A percentile compares a stretch with the other conserved stretches of the same genome.
These are phyloP conservation scores for Carpinus fangiana DNA, from an alignment of 306 rosid genomes.

Conservation along the genomic window DNA sequence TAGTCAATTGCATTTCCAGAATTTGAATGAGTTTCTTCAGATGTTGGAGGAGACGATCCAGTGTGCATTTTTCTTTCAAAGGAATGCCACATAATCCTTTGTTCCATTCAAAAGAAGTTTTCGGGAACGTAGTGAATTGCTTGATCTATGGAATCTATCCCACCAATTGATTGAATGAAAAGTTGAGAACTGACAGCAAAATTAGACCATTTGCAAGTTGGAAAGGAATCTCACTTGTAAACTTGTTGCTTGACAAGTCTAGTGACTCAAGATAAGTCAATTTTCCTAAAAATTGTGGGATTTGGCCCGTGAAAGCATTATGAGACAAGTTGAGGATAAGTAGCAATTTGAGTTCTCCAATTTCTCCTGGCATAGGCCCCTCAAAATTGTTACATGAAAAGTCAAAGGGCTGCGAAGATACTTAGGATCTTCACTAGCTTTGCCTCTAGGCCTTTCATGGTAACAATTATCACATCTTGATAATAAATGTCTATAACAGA, in stretches of 20 bases:
- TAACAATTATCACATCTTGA: slow-evolving; percentile 36
- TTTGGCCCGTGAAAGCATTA: slow-evolving; percentile 42
- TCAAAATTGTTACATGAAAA: slow-evolving; percentile 44
- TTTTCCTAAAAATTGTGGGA: slow-evolving; percentile 39
- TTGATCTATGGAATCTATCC: slow-evolving; percentile 36
- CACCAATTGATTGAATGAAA: slow-evolving; percentile 33
- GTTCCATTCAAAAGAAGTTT: slow-evolving; percentile 33
- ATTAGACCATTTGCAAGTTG: slow-evolving; percentile 1
- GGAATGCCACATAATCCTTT: slow-evolving; percentile 34
- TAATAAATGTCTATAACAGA: slow-evolving; percentile 17
- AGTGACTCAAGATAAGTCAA: slow-evolving; percentile 45
- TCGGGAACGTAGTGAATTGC: slow-evolving; percentile 36
- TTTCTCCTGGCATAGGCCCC: no score
- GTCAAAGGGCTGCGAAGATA: slow-evolving; percentile 38
- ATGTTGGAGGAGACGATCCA: no score
- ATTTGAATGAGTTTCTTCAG: no score
- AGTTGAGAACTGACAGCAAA: slow-evolving; percentile 33
- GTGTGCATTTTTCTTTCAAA: background rate
- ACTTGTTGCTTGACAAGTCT: slow-evolving; percentile 45
- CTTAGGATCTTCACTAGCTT: slow-evolving; percentile 37
- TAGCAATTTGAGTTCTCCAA: slow-evolving; percentile 25
- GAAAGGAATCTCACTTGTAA: slow-evolving; percentile 31
- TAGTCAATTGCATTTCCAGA: slow-evolving; percentile 18
- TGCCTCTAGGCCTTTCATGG: slow-evolving; percentile 32
- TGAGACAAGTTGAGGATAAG: slow-evolving; percentile 46